Base-by-base conservation (phyloP, 768 basidiomycete species). In the Pisolithus tinctorius region DNA sequence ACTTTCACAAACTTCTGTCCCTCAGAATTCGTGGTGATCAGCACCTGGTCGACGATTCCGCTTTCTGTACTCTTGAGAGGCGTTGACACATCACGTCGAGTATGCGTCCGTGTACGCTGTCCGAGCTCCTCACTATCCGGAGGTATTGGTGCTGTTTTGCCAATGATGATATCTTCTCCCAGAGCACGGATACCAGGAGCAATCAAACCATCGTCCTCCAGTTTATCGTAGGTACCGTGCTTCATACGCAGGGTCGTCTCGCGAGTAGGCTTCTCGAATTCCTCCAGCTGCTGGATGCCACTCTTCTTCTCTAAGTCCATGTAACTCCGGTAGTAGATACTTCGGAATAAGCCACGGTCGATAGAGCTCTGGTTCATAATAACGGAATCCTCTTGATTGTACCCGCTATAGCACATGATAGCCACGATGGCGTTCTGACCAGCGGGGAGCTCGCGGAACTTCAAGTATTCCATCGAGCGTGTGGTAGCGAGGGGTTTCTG, bases 281-380 rank as follows among this genome's bases (percentile, higher is more conserved):
- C 91, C 69, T 99, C 96, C 51, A 96, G 66, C 62, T 87, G 85
- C 59, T 92, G 84, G 16, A 93, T 78, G 20, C 96, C 96, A 58
- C 86, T 88, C 71, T 90, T 92, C 80, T 98, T 97, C 74, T 98
- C 96, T 47, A 93, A 78, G 69, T 99, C 96, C 86, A 94, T 96
- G 65, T 97, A 97, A 61, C 93, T 93, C 60, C 96, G 83, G 67
- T 97, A 98, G 69, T 98, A 99, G 61, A 99, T 89, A 75, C 93
- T 95, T 36, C 95, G 83, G 86, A 99, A 99, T 29, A 99, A 78
- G 53, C 96, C 95, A 52, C 96, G 89, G 64, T 99, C 95, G 59
- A 99, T 89, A 26, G 96, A 95, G 60, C 89, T 93, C 71, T 99
- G 96, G 67, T 98, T 98, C 95, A 99, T 97, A 72, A 99, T 98